A percentile compares a stretch with the other conserved stretches of the same genome.
Conservation (phyloP, 2,329 filamentous ascomycete species). For the Alternaria alternata region DNA sequence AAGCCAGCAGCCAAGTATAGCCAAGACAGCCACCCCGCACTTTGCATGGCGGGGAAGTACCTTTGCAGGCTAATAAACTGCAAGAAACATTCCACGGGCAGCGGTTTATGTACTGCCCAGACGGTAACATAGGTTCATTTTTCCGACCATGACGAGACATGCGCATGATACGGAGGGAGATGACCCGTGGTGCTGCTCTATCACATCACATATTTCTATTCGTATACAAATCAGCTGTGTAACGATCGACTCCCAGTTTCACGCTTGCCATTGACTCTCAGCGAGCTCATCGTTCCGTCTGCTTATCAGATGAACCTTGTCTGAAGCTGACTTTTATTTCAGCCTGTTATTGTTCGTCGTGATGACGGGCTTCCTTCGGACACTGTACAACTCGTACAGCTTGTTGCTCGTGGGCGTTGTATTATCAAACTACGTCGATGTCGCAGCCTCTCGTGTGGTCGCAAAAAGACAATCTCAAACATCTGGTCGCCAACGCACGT, state of each 20-base stretch:
- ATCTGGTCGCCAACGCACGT: slow-evolving; percentile 38
- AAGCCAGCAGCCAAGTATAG: slow-evolving; percentile 17
- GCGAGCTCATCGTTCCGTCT: neutral
- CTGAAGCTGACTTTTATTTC: neutral
- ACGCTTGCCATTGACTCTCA: slow-evolving; percentile 1
- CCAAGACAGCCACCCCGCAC: slow-evolving; percentile 36
- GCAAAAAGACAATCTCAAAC: slow-evolving; percentile 7
- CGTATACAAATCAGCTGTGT: slow-evolving; percentile 9
- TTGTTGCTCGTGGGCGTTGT: slow-evolving; percentile 23
- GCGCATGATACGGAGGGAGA: slow-evolving; percentile 10
- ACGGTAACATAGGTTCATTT: slow-evolving; percentile 13
- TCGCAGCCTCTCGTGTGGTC: slow-evolving; percentile 15
- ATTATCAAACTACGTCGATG: slow-evolving; percentile 11
- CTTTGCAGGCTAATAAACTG: slow-evolving; percentile 6
- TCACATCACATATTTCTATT: neutral
- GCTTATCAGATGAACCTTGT: slow-evolving; percentile 12
- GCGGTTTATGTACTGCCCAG: slow-evolving; percentile 18
- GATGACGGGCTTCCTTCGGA: slow-evolving; percentile 8
- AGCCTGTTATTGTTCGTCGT: neutral
- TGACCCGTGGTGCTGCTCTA: slow-evolving; percentile 6
- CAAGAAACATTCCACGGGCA: slow-evolving; percentile 2
- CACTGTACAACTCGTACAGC: slow-evolving; percentile 11
- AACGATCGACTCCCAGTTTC: neutral
- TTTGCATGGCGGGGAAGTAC: slow-evolving; percentile 25
- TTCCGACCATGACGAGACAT: slow-evolving; percentile 12